Evolutionary conservation across 495 filamentous ascomycete genomes (phyloP), one percentile per base, ranked within the genome.

Genomic region (Trichoderma parareesei): DNA sequence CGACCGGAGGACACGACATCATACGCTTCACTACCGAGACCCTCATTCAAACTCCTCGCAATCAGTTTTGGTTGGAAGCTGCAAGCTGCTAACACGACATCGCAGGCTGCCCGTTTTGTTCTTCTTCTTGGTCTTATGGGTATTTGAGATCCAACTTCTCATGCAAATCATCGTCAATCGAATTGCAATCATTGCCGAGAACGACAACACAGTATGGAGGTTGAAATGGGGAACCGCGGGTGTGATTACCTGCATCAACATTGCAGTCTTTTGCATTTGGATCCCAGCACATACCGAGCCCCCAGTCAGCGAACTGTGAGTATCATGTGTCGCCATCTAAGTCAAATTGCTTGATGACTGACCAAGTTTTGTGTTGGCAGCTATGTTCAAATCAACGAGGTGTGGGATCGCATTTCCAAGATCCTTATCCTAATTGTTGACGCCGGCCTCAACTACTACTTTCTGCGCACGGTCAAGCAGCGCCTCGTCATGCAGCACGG

Each of bases 141-240:
- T 74, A 1, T 69, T 78, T 48, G 70, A 78, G 67, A 72, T 76
- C 37, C 77, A 79, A 53, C 70, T 78, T 10, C 71, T 79, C 14
- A 71, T 77, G 46, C 77, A 79, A 69, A 82, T 82, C 64, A 80
- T 82, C 66, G 76, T 81, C 65, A 82, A 82, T 69, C 76, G 79
- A 61, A 74, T 79, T 61, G 69, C 71, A 8, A 68, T 82, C 46
- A 78, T 82, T 42, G 65, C 71, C 10, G 69, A 72, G 7, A 66
- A 75, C 64, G 67, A 64, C 7, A 40, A 64, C 9, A 71, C 68
- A 2, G 69, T 73, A 8, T 43, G 16, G 0, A 60, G 63, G 14
- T 66, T 81, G 61, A 79, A 79, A 67, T 80, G 76, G 73, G 76
- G 76, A 20, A 75, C 75, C 38, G 78, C 75, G 2, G 68, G 64